Evolutionary conservation across 75 land plant genomes (phyloP), one percentile per base, ranked within the genome.

Genomic region (Ceratopteris richardii): DNA sequence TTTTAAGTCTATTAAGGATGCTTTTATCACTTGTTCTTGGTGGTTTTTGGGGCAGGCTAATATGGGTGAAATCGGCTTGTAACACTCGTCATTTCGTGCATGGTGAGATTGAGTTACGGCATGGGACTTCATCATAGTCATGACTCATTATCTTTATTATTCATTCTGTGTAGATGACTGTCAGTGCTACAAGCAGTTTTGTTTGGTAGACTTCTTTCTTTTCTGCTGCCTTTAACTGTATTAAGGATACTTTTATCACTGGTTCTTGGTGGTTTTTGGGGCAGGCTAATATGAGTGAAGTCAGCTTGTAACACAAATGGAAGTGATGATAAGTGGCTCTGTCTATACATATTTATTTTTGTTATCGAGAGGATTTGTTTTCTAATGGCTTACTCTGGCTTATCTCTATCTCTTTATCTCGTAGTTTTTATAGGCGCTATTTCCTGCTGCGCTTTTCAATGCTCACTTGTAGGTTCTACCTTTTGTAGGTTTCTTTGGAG

Each of bases 91-190:
- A 40, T 9, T 10, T 10, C 42, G 42, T 40, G 42, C 14, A 40
- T 56, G 79, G 78, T 16, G 42, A 71, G 6, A 52, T 18, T 56
- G 80, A 77, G 40, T 30, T 74, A 52, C 71, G 67, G 48, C 54
- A 75, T n/a, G 66, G 28, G 31, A 48, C 42, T 40, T 40, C 14
- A 14, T 40, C 9, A 14, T 10, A 40, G 42, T 10, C 9, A 40
- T 14, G 14, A 10, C 14, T 40, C 42, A 14, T 10, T 9, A 9
- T 40, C 13, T 40, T 40, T 9, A 14, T 40, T 10, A 14, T 14
- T 40, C 13, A 40, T 40, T 40, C 9, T 10, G 13, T 40, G 9
- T 40, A 40, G 42, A 40, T 40, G 14, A 40, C 9, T 40, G 42
- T 40, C n/a, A n/a, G n/a, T n/a, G n/a, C n/a, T n/a, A n/a, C n/a